A percentile compares a stretch with the other conserved stretches of the same genome.
These are phyloP conservation scores for Aspergillus costaricaensis DNA, from an alignment of 2,329 filamentous ascomycete species.

Conservation along the genomic window DNA sequence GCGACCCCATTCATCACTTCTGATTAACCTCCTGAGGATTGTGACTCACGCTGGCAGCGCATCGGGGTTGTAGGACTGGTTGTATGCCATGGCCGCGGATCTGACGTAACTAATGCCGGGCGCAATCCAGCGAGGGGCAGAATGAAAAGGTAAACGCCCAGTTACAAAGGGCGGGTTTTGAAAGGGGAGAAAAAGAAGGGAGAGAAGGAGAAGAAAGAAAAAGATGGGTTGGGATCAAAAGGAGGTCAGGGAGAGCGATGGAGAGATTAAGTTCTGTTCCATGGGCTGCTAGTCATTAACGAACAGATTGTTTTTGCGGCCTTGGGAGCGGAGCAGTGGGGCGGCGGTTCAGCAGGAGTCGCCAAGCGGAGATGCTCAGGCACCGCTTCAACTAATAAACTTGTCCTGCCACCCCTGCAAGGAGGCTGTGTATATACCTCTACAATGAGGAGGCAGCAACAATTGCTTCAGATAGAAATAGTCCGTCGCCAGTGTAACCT, in stretches of 20 bases:
- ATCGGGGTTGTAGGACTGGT: constrained; percentile 89
- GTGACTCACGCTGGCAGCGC: constrained; percentile 79
- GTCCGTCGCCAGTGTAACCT: not conserved
- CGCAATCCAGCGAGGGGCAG: constrained; percentile 7
- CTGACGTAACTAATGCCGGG: constrained; percentile 29
- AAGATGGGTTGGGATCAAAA: constrained; percentile 1
- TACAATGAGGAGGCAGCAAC: not conserved
- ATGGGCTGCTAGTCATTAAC: constrained; percentile 10
- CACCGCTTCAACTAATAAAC: not conserved
- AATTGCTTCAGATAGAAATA: not conserved
- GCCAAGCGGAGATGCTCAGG: constrained; percentile 10
- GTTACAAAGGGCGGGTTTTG: constrained; percentile 5
- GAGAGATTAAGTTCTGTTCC: constrained; percentile 13
- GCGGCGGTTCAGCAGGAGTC: constrained; percentile 15
- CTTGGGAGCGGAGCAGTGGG: constrained; percentile 17
- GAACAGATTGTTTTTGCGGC: constrained; percentile 14
- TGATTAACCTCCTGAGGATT: not conserved
- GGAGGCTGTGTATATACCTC: not conserved
- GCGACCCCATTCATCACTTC: constrained; percentile 10
- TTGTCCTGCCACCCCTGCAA: not conserved
- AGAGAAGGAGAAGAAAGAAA: not conserved
- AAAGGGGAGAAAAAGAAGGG: not conserved
- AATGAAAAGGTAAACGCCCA: not conserved
- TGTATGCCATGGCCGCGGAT: constrained; percentile 76
- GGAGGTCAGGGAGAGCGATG: constrained; percentile 5